Conservation (phyloP, 2,329 filamentous ascomycete genomes). For the Claviceps lovelessii region DNA sequence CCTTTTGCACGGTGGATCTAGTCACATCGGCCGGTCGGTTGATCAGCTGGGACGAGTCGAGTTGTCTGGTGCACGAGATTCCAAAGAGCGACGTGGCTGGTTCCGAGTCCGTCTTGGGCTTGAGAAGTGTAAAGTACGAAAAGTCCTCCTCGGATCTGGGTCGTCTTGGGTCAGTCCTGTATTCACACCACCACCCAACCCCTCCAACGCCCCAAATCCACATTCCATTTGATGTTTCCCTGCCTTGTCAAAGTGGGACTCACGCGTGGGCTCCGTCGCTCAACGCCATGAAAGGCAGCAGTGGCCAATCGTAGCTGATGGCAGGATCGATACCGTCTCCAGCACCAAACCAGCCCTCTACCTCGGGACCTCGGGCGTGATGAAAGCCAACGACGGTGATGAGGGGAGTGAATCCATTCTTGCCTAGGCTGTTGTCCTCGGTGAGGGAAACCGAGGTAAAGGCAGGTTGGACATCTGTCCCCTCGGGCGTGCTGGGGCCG, state of each 20-base stretch:
- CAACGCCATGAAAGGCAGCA: slow-evolving; percentile 92
- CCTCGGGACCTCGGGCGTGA: slow-evolving; percentile 77
- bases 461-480: slow-evolving; percentile 14
- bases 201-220: too few relatives aligned
- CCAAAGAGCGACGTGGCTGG: slow-evolving; percentile 79
- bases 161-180: neutral
- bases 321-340: slow-evolving; percentile 65
- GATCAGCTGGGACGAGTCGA: slow-evolving; percentile 64
- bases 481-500: slow-evolving; percentile 9
- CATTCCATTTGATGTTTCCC: too few relatives aligned
- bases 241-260: slow-evolving; percentile 20
- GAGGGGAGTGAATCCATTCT: slow-evolving; percentile 44
- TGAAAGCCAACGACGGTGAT: slow-evolving; percentile 75
- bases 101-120: slow-evolving; percentile 36
- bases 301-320: slow-evolving; percentile 71
- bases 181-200: neutral
- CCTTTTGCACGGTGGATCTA: slow-evolving; percentile 95
- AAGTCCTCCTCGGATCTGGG: slow-evolving; percentile 79
- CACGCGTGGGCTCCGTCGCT: slow-evolving; percentile 91
- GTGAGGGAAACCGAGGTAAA: slow-evolving; percentile 19
- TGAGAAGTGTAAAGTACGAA: slow-evolving; percentile 88
- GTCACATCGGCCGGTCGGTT: slow-evolving; percentile 79
- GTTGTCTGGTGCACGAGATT: slow-evolving; percentile 85
- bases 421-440: slow-evolving; percentile 17
- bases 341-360: slow-evolving; percentile 78